Conservation (phyloP, 2,329 filamentous ascomycete species). For the Diaporthe vexans region DNA sequence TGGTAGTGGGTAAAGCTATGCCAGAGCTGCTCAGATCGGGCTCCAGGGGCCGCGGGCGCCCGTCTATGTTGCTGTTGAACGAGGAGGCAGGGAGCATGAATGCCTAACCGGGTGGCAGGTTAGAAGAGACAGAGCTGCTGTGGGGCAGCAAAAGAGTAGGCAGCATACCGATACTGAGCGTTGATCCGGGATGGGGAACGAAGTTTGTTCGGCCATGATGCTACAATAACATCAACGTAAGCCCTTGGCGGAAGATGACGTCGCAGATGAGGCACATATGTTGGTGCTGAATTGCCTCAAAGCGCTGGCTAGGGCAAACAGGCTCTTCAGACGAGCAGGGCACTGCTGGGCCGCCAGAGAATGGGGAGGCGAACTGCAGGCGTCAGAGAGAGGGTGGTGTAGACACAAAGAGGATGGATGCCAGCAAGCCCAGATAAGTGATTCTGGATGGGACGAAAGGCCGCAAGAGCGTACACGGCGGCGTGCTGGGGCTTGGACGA, state of each 20-base stretch:
- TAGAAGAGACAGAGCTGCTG: constrained; percentile 35
- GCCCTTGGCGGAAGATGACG: neutral
- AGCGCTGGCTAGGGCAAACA: neutral
- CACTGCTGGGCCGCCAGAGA: neutral
- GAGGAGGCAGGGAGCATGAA: constrained; percentile 29
- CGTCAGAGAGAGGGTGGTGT: neutral
- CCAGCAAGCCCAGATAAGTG: constrained; percentile 16
- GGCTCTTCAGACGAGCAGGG: neutral
- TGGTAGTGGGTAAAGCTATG: constrained; percentile 40
- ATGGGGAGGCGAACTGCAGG: constrained; percentile 22
- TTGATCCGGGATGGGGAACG: constrained; percentile 21
- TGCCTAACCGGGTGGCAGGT: constrained; percentile 42
- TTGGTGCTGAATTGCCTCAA: neutral
- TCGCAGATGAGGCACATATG: constrained; percentile 9
- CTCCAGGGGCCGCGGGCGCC: constrained; percentile 43
- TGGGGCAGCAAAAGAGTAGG: constrained; percentile 31
- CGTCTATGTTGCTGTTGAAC: constrained; percentile 40
- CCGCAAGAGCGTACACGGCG: constrained; percentile 11
- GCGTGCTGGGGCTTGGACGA: neutral
- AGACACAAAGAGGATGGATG: constrained; percentile 1
- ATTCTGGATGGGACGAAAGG: neutral
- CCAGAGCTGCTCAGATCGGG: constrained; percentile 40
- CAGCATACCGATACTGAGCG: constrained; percentile 38
- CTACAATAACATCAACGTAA: constrained; percentile 16
- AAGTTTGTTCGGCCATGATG: constrained; percentile 31